Evolutionary conservation across 768 basidiomycete species (phyloP).

Genomic region (Leccinellum rugosiceps): DNA sequence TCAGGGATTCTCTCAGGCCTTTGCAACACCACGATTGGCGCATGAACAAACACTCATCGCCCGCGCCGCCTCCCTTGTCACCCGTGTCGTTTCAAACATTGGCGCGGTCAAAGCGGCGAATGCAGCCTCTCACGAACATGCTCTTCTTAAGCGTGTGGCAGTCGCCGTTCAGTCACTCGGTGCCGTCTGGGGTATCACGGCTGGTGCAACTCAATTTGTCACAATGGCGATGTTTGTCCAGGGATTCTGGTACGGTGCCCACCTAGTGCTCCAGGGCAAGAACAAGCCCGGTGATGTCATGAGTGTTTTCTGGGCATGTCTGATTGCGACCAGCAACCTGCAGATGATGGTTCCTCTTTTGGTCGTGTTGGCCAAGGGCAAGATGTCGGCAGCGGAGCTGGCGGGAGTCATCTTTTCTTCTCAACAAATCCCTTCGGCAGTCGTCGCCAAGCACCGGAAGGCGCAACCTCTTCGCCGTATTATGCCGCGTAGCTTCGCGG

Average conservation of each 20-base stretch:
- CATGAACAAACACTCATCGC: constrained; percentile 65
- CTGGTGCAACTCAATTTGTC: constrained; percentile 72
- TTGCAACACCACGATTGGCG: constrained; percentile 65
- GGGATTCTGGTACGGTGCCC: constrained; percentile 94
- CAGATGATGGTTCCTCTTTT: constrained; percentile 85
- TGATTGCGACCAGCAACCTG: constrained; percentile 84
- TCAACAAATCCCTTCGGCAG: constrained; percentile 36
- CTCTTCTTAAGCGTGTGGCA: constrained; percentile 44
- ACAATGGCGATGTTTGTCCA: constrained; percentile 93
- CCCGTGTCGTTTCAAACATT: constrained; percentile 74
- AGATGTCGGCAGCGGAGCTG: constrained; percentile 38
- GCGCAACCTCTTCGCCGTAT: constrained; percentile 55
- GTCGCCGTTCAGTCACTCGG: constrained; percentile 52
- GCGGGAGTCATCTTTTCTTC: constrained; percentile 21
- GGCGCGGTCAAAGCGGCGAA: constrained; percentile 93
- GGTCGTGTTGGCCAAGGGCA: constrained; percentile 66
- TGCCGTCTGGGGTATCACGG: constrained; percentile 72
- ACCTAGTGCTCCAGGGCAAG: constrained; percentile 77
- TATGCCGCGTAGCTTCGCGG: constrained; percentile 57
- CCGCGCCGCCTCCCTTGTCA: constrained; percentile 73
- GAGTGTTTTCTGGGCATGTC: constrained; percentile 97
- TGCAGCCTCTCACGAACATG: constrained; percentile 56
- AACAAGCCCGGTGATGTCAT: constrained; percentile 76
- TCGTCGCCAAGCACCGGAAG: constrained; percentile 11
- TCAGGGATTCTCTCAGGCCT: constrained; percentile 68